These are phyloP conservation scores for Ogataea pilisensis DNA, from an alignment of 805 yeast species.

Conservation along the genomic window DNA sequence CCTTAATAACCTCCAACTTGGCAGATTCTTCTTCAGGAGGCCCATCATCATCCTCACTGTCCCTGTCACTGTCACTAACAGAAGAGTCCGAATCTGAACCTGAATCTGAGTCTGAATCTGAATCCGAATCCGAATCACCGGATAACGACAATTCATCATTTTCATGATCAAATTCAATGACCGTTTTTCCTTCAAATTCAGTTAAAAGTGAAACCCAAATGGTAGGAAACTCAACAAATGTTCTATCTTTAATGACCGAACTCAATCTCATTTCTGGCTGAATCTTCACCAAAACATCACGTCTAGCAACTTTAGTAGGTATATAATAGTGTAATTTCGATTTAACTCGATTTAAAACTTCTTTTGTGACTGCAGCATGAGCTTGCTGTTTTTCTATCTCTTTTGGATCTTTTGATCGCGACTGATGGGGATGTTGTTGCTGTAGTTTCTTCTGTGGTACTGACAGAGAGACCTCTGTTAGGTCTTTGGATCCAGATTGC, in stretches of 20 bases:
- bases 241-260: conserved; percentile 47
- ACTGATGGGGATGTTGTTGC: background rate
- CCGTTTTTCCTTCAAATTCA: conserved; percentile 25
- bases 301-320: conserved; percentile 6
- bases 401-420: background rate
- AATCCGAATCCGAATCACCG: background rate
- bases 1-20: background rate
- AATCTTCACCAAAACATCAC: conserved; percentile 35
- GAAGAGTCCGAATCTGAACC: conserved; percentile 9
- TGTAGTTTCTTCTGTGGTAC: background rate
- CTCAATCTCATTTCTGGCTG: conserved; percentile 36
- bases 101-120: conserved; percentile 5
- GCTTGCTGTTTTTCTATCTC: conserved; percentile 1
- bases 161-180: conserved; percentile 23
- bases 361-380: conserved; percentile 2
- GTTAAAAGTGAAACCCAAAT: conserved; percentile 39
- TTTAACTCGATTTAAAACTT: conserved; percentile 2
- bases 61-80: conserved; percentile 1
- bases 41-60: conserved; percentile 9
- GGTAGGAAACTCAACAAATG: conserved; percentile 78
- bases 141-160: conserved; percentile 2
- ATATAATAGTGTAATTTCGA: conserved; percentile 10
- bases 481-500: background rate
- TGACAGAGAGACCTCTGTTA: background rate
- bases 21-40: conserved; percentile 26